Percentiles rank a stretch among this genome's conserved stretches.
Evolutionary conservation across 208 protist species (phyloP).

Genomic region (Trypanosomatidae sp.): DNA sequence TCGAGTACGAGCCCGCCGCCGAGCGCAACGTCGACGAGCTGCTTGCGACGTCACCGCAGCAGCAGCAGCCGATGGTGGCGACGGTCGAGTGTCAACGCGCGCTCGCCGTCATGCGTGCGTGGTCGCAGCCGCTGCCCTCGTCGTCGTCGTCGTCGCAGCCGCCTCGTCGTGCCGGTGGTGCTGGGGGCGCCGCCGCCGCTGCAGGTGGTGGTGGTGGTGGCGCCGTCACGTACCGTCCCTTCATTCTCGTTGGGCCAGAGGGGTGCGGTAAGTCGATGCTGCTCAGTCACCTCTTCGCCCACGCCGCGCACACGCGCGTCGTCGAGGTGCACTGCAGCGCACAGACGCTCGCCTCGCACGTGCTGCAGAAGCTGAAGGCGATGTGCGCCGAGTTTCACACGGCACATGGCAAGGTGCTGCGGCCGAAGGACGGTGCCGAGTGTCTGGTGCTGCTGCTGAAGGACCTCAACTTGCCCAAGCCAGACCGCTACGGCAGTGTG

Average conservation of each 20-base stretch:
- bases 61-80: conserved; percentile 76
- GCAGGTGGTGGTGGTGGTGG: too few species aligned
- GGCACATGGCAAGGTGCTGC: conserved; percentile 89
- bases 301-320: conserved; percentile 54
- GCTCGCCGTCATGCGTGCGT: conserved; percentile 85
- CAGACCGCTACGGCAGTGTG: conserved; percentile 96
- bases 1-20: conserved; percentile 54
- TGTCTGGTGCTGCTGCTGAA: conserved; percentile 93
- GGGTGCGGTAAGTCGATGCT: conserved; percentile 95
- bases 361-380: conserved; percentile 95
- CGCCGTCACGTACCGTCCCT: conserved; percentile 85
- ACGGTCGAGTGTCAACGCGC: conserved; percentile 92
- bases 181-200: too few species aligned
- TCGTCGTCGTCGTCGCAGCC: background rate
- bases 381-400: conserved; percentile 88
- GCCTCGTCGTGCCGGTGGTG: too few species aligned
- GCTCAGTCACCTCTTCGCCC: conserved; percentile 80
- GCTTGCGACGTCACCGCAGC: too few species aligned
- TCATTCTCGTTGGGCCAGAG: conserved; percentile 95
- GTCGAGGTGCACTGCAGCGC: conserved; percentile 92
- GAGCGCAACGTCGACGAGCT: conserved; percentile 83
- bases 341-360: conserved; percentile 90
- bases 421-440: conserved; percentile 93
- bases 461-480: conserved; percentile 96
- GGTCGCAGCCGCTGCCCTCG: conserved; percentile 59